Conservation (phyloP, 768 basidiomycete genomes). For the Pleurotus platypus region DNA sequence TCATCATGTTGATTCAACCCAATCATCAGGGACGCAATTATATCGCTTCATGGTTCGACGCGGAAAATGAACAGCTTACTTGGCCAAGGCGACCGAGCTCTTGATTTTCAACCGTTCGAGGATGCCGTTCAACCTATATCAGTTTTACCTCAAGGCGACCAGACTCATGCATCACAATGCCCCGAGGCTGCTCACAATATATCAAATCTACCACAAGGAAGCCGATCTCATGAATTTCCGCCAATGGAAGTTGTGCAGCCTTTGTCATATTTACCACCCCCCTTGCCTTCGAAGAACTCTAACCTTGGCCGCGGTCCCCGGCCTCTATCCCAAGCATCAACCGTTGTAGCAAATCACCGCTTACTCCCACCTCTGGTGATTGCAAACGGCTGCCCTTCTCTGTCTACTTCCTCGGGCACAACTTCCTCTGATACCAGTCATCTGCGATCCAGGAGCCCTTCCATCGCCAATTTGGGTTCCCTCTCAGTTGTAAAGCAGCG, state of each 20-base stretch:
- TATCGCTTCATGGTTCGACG: conserved; percentile 28
- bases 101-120: too few species aligned
- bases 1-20: conserved; percentile 1
- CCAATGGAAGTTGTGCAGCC: too few species aligned
- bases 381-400: neutral
- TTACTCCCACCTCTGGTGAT: conserved; percentile 1
- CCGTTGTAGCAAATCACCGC: neutral
- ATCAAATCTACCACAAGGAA: too few species aligned
- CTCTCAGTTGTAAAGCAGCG: conserved; percentile 66
- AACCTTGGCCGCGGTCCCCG: conserved; percentile 9
- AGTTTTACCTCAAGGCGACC: too few species aligned
- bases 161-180: too few species aligned
- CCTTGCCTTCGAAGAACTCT: too few species aligned
- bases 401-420: neutral
- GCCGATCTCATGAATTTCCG: too few species aligned
- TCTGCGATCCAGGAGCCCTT: conserved; percentile 41
- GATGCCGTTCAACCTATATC: too few species aligned
- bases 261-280: too few species aligned
- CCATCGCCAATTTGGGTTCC: conserved; percentile 56
- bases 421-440: conserved; percentile 20
- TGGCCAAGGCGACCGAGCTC: too few species aligned
- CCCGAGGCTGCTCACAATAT: too few species aligned
- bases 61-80: neutral
- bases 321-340: conserved; percentile 12
- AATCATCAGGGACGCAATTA: conserved; percentile 51